These are phyloP conservation scores for Nicotiana sylvestris DNA, from an alignment of 257 asterid species.

Conservation along the genomic window DNA sequence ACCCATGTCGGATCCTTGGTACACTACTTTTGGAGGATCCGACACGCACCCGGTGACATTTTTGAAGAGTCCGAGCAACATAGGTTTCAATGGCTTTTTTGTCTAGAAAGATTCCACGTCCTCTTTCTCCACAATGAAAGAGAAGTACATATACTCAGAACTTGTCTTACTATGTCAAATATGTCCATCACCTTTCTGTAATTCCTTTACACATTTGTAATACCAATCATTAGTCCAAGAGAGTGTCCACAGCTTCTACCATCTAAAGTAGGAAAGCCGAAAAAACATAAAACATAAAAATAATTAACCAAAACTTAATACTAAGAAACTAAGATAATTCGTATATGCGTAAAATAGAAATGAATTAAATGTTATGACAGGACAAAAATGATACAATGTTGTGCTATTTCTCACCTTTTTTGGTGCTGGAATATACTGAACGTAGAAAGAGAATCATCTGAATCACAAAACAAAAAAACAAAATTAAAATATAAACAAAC, in stretches of 20 bases:
- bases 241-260: too few relatives aligned
- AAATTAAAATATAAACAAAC: not conserved
- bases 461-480: conserved; percentile 6
- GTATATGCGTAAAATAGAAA: too few relatives aligned
- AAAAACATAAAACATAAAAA: not conserved
- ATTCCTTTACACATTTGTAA: not conserved
- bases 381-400: not conserved
- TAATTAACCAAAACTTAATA: not conserved
- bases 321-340: not conserved
- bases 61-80: too few relatives aligned
- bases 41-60: too few relatives aligned
- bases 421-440: conserved; percentile 32
- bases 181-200: not conserved
- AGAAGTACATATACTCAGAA: not conserved
- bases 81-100: not conserved
- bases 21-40: too few relatives aligned
- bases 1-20: too few relatives aligned
- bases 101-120: not conserved
- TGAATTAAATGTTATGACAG: not conserved
- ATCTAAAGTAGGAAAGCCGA: not conserved
- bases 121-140: not conserved
- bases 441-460: conserved; percentile 60
- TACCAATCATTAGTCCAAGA: not conserved
- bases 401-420: conserved; percentile 31
- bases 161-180: not conserved